phyloP scores from a whole-genome alignment of 2,329 filamentous ascomycete species.

The Macrophomina tecta region DNA sequence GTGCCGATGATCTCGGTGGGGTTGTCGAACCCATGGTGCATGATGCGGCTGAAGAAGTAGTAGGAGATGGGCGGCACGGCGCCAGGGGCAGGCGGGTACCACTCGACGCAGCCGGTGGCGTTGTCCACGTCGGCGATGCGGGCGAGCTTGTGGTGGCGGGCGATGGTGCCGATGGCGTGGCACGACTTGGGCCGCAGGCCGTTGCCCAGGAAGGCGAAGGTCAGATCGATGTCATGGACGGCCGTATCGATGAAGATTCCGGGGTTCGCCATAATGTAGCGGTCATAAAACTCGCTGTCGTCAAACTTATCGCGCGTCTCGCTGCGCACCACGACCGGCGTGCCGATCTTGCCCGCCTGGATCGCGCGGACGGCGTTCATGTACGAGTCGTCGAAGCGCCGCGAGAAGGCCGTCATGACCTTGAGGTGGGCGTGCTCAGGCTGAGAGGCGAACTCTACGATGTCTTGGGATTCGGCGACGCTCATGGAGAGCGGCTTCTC shows the following conservation, averaged over 20 bases:
- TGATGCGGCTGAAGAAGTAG: slow-evolving; percentile 53
- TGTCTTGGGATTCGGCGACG: slow-evolving; percentile 35
- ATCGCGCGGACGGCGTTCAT: slow-evolving; percentile 46
- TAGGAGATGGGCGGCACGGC: slow-evolving; percentile 50
- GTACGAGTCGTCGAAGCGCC: slow-evolving; percentile 54
- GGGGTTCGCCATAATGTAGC: slow-evolving; percentile 25
- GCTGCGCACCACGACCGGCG: slow-evolving; percentile 49
- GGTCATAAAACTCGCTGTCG: slow-evolving; percentile 29
- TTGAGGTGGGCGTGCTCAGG: slow-evolving; percentile 43
- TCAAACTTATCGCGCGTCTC: slow-evolving; percentile 47
- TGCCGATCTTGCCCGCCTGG: slow-evolving; percentile 45
- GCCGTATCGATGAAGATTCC: slow-evolving; percentile 54
- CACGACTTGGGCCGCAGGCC: slow-evolving; percentile 44
- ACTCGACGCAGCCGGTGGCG: slow-evolving; percentile 54
- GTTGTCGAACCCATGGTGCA: slow-evolving; percentile 52
- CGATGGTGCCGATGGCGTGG: slow-evolving; percentile 44
- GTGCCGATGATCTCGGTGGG: slow-evolving; percentile 52
- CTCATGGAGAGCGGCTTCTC: slow-evolving; percentile 48
- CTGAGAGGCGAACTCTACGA: slow-evolving; percentile 44
- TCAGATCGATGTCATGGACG: slow-evolving; percentile 55
- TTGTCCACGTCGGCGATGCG: slow-evolving; percentile 53
- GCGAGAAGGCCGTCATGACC: slow-evolving; percentile 54
- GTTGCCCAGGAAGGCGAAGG: slow-evolving; percentile 49
- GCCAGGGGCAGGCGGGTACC: slow-evolving; percentile 34
- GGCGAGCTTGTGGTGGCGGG: slow-evolving; percentile 47